Evolutionary conservation across 306 rosid genomes (phyloP).

Genomic region (Acacia acuminata): DNA sequence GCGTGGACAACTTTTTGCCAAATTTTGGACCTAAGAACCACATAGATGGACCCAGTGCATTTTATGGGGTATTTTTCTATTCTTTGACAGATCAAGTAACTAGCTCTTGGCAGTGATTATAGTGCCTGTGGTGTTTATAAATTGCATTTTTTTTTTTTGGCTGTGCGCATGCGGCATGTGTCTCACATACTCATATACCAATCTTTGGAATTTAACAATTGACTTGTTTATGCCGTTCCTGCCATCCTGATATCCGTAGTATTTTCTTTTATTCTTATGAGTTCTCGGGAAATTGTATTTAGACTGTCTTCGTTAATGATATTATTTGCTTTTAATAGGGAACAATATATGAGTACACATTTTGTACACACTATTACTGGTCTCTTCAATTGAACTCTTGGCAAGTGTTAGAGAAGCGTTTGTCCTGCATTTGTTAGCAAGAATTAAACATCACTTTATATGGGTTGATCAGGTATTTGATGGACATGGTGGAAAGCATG

Average conservation of each 20-base stretch:
- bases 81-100: conserved; percentile 12
- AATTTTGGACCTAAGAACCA: conserved; percentile 44
- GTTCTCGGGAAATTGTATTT: not conserved
- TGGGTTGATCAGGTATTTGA: conserved; percentile 70
- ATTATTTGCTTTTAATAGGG: not conserved
- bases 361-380: not conserved
- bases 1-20: conserved; percentile 58
- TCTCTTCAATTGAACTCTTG: not conserved
- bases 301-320: not conserved
- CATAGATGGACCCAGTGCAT: conserved; percentile 64
- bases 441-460: conserved; percentile 21
- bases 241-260: not conserved
- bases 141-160: no score
- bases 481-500: conserved; percentile 97
- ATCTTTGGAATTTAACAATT: not conserved
- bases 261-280: not conserved
- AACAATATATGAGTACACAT: not conserved
- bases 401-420: not conserved
- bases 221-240: not conserved
- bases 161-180: not conserved
- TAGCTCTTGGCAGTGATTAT: conserved; percentile 21
- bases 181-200: not conserved
- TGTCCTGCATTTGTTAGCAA: conserved; percentile 33
- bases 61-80: conserved; percentile 70
- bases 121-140: conserved; percentile 11